Percentiles rank a stretch among this genome's conserved stretches.
Evolutionary conservation across 257 asterid genomes (phyloP).

Genomic region (Henckelia pumila): DNA sequence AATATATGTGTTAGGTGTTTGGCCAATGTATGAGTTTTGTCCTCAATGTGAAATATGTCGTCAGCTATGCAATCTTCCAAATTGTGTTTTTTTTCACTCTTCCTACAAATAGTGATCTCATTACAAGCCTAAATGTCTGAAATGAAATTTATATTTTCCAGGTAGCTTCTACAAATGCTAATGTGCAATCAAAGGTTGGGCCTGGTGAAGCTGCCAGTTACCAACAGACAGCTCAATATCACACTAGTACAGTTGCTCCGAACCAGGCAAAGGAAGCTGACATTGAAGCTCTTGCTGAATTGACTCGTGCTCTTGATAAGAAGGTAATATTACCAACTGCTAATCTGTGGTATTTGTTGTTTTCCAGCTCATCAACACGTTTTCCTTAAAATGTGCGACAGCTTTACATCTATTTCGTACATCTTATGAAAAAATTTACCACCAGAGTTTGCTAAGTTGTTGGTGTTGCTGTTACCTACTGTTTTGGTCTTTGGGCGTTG

Average conservation of each 20-base stretch:
- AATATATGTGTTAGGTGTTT: neutral
- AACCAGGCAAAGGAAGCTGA: conserved; percentile 54
- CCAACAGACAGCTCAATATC: conserved; percentile 32
- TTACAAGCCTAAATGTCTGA: neutral
- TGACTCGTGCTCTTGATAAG: conserved; percentile 52
- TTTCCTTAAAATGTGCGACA: neutral
- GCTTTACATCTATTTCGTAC: neutral
- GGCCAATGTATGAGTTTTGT: neutral
- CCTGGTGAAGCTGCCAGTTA: conserved; percentile 21
- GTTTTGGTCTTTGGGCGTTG: neutral
- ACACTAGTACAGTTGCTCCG: conserved; percentile 29
- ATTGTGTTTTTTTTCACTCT: too few species aligned
- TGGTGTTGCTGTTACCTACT: neutral
- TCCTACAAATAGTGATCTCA: neutral
- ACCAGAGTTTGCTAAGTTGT: neutral
- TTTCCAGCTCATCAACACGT: neutral
- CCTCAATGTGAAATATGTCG: neutral
- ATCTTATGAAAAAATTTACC: neutral
- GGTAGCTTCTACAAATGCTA: conserved; percentile 35
- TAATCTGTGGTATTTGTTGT: neutral
- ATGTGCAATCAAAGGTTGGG: conserved; percentile 28
- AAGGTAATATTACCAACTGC: conserved; percentile 30
- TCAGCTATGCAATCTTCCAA: neutral
- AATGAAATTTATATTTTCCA: conserved; percentile 15
- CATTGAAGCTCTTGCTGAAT: conserved; percentile 44